phyloP scores from a whole-genome alignment of 2,329 filamentous ascomycete species.

The Colletotrichum eremochloae region DNA sequence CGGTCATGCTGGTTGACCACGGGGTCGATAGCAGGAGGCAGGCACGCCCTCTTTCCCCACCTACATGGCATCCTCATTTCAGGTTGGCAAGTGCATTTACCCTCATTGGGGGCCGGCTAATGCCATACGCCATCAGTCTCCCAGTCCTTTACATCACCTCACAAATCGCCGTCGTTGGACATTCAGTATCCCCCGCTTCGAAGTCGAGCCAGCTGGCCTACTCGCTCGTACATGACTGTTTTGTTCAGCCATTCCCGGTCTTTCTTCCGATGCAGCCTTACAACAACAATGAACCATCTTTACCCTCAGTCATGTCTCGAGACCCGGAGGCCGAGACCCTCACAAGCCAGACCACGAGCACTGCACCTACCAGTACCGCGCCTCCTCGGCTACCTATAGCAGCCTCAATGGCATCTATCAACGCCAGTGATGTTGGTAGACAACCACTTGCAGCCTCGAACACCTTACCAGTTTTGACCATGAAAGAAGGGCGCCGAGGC shows the following conservation, averaged over 20 bases:
- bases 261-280: constrained; percentile 50
- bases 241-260: constrained; percentile 28
- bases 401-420: constrained; percentile 5
- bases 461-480: constrained; percentile 43
- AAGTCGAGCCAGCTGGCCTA: neutral
- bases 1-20: too few relatives aligned
- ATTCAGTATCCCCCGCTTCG: neutral
- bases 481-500: constrained; percentile 39
- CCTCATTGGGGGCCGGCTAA: too few relatives aligned
- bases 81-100: neutral
- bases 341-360: constrained; percentile 32
- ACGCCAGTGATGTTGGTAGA: neutral
- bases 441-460: constrained; percentile 25
- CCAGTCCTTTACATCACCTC: neutral
- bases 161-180: neutral
- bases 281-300: constrained; percentile 45
- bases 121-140: neutral
- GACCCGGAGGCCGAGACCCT: constrained; percentile 40
- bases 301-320: constrained; percentile 45
- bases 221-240: neutral
- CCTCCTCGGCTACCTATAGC: constrained; percentile 20
- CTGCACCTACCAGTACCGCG: constrained; percentile 34
- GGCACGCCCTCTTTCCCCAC: neutral
- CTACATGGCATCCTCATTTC: neutral
- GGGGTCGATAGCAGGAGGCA: neutral